Base-by-base conservation (phyloP, 768 basidiomycete genomes). In the Mrakia frigida region DNA sequence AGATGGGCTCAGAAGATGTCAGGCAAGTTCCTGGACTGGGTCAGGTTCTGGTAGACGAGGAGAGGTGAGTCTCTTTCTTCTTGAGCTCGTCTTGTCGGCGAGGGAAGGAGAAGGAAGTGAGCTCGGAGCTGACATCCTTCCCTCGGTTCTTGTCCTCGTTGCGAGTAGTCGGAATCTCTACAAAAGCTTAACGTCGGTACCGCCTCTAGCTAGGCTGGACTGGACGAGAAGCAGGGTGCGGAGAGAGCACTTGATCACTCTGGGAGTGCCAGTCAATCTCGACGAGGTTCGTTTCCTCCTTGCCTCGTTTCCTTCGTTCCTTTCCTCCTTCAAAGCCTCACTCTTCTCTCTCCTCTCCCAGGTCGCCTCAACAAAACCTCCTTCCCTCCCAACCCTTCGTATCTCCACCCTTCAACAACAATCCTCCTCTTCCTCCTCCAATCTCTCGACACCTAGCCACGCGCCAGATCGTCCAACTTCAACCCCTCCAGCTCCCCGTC, bases 171-270 rank as follows among this genome's bases (percentile, higher is more conserved):
- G 93, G 68, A 87, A 90, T 78, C 83, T 93, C 73, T 93, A 93
- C 83, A 88, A 89, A 75, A 90, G 92, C 46, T 88, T 90, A 14
- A 90, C 88, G 63, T 33, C 60, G 28, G 37, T 53, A 1, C 73
- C 73, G 13, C 33, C 56, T 0, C 35, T 70, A 0, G 89, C 91
- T 82, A 90, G 92, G n/a, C 90, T 93, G 73, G 95, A 92, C 80
- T 98, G 95, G 95, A 94, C 90, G 70, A 90, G 93, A 67, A 96
- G 94, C 75, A 88, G 92, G 61, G 94, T 93, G 82, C 88, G 95
- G 74, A 86, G 94, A 68, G 93, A 94, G 81, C 93, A 97, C 81
- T 86, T 98, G 68, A 96, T 96, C 77, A 85, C 92, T 18, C 88
- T 98, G 35, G 95, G 95, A 33, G 90, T 98, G 65, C 95, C 95